These are phyloP conservation scores for Coniferiporia sulphurascens DNA, from an alignment of 1,284 basidiomycete species.

Conservation along the genomic window DNA sequence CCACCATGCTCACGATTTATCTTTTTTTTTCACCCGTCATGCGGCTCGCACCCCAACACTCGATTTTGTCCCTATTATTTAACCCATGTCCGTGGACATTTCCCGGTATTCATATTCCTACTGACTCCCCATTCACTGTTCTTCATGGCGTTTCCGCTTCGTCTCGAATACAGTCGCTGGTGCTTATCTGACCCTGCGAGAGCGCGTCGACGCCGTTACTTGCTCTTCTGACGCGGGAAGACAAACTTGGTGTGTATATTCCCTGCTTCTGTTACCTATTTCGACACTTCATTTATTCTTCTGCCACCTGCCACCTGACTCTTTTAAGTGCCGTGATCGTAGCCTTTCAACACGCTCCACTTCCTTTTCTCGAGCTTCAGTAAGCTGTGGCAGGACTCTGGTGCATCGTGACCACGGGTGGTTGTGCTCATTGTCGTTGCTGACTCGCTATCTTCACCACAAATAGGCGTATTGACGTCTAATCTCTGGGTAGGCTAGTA, in stretches of 20 bases:
- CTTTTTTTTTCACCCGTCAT: background rate
- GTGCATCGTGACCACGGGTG: too few relatives aligned
- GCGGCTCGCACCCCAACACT: background rate
- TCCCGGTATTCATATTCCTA: background rate
- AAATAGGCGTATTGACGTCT: too few relatives aligned
- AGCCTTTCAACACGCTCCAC: background rate
- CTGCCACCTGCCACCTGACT: background rate
- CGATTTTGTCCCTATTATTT: background rate
- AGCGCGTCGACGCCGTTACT: background rate
- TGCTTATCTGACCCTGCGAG: background rate
- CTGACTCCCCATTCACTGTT: background rate
- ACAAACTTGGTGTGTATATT: background rate
- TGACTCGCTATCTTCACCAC: too few relatives aligned
- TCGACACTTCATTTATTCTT: background rate
- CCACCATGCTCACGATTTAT: background rate
- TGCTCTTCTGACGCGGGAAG: background rate
- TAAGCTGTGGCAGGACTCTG: too few relatives aligned
- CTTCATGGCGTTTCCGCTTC: background rate
- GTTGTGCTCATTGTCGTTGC: too few relatives aligned
- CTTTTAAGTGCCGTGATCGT: background rate
- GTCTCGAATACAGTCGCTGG: background rate
- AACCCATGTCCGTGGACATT: background rate
- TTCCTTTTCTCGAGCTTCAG: too few relatives aligned
- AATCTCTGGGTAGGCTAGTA: too few relatives aligned
- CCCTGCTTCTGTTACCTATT: background rate